Evolutionary conservation across 2,329 filamentous ascomycete species (phyloP).

Genomic region (Diplocarpon mali): DNA sequence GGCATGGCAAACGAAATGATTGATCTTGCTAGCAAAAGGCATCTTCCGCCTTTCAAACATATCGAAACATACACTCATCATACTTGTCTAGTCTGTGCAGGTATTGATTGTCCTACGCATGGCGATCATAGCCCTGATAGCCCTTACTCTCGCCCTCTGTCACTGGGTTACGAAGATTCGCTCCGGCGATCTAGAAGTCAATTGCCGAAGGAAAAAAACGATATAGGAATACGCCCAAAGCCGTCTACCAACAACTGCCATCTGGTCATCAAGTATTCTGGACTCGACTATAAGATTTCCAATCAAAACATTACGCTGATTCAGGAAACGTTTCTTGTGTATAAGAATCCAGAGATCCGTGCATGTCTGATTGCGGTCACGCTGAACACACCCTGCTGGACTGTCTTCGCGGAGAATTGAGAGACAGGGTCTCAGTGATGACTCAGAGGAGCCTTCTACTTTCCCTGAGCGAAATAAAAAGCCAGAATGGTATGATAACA

Average conservation of each 20-base stretch:
- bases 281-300: conserved; percentile 3
- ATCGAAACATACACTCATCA: conserved; percentile 19
- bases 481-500: conserved; percentile 25
- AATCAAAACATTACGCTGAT: conserved; percentile 8
- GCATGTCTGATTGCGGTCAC: conserved; percentile 20
- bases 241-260: conserved; percentile 15
- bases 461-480: conserved; percentile 4
- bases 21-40: conserved; percentile 6
- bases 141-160: conserved; percentile 12
- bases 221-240: not conserved
- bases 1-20: conserved; percentile 18
- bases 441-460: not conserved
- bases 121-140: conserved; percentile 18
- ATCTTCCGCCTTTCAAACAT: conserved; percentile 2
- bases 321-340: conserved; percentile 12
- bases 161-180: conserved; percentile 14
- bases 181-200: conserved; percentile 13
- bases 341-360: conserved; percentile 9
- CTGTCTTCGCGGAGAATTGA: conserved; percentile 12
- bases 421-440: not conserved
- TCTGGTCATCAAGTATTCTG: conserved; percentile 4
- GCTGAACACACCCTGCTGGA: conserved; percentile 21
- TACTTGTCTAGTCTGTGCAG: conserved; percentile 22
- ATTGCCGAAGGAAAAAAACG: not conserved
- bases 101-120: conserved; percentile 22